phyloP scores from a whole-genome alignment of 345 rosid species.

The Corchorus capsularis region DNA sequence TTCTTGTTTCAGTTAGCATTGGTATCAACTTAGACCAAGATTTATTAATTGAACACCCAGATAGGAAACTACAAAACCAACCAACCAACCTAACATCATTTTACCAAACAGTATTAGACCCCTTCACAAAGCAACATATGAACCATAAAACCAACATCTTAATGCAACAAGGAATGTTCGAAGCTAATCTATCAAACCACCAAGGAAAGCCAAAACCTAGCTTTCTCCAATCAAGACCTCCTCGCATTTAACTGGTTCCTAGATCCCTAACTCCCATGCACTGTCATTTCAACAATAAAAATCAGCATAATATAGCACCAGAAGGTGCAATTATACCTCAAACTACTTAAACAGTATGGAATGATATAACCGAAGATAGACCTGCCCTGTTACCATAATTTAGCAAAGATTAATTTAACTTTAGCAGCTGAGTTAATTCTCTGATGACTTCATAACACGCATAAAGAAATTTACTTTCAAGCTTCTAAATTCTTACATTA shows the following conservation, averaged over 20 bases:
- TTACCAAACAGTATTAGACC: neutral
- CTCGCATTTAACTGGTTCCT: neutral
- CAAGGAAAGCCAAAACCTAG: conserved; percentile 1
- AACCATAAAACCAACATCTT: neutral
- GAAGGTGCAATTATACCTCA: neutral
- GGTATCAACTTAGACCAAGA: neutral
- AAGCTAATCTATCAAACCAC: conserved; percentile 7
- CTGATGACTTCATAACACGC: neutral
- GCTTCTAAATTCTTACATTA: neutral
- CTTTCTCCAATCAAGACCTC: neutral
- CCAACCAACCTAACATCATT: conserved; percentile 6
- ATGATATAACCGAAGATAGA: neutral
- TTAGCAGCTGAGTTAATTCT: too few relatives aligned
- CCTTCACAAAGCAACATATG: neutral
- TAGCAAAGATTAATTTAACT: neutral
- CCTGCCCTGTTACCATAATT: neutral
- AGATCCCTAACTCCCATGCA: neutral
- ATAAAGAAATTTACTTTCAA: neutral
- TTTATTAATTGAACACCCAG: neutral
- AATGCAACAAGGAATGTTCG: neutral
- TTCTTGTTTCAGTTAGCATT: neutral
- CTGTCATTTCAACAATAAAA: neutral
- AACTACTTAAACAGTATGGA: neutral
- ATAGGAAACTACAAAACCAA: neutral
- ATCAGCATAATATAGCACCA: neutral